Evolutionary conservation across 2,329 filamentous ascomycete genomes (phyloP), one percentile per base, ranked within the genome.

Genomic region (Verticillium nubilum): DNA sequence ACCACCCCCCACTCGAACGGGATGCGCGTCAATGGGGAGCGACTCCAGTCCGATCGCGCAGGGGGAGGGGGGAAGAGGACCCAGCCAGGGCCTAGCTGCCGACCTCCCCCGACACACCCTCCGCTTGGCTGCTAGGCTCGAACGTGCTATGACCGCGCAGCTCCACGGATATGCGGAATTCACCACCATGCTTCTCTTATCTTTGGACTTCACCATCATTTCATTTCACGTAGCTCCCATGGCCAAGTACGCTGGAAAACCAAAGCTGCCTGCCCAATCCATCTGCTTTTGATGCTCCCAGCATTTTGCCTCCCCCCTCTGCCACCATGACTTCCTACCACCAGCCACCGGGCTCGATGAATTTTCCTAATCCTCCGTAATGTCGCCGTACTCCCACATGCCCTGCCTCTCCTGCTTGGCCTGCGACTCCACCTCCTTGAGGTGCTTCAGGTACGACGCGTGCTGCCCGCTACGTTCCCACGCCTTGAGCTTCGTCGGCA

Each of bases 311-410:
- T 7, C 5, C n/a, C n/a, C n/a, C 37, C 19, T 23, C 7, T 9
- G 5, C 37, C 17, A 23, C 19, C 37, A 47, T 12, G 10, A 31
- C 29, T 19, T 37, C 33, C 29, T 5, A 31, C 12, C 29, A 5
- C 15, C 33, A 37, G 33, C n/a, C 33, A 37, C 33, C 33, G n/a
- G 33, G 19, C 37, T 10, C 1, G n/a, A 23, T 9, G 12, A 19
- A n/a, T 13, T 19, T 25, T 13, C 13, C 33, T 86, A 92, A 70
- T 96, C 92, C 78, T 97, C 93, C 15, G 92, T 96, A 70, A 97
- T 82, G 73, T 98, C 95, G 67, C 95, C 95, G 75, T 98, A 99
- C 83, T 99, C 95, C 93, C 94, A 99, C 84, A 97, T 95, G 52
- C 95, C 95, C 65, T 86, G 81, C 63, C 92, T 86, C 60, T 87